phyloP scores from a whole-genome alignment of 75 land plant species.

The Pinus taeda region DNA sequence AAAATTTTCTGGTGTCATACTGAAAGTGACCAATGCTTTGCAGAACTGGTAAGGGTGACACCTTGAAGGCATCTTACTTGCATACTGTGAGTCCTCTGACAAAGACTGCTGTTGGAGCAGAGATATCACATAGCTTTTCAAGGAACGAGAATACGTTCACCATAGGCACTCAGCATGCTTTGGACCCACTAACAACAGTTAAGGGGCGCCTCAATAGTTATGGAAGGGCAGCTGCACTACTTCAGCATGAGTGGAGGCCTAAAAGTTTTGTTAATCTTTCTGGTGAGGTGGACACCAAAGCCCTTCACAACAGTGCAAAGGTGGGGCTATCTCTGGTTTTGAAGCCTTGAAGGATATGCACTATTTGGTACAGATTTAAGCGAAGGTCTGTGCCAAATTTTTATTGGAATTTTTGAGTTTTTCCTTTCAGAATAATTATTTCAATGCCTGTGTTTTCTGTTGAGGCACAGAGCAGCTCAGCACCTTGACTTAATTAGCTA shows the following conservation, averaged over 20 bases:
- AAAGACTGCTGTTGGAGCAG: conserved; percentile 44
- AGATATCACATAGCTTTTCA: conserved; percentile 39
- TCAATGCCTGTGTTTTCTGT: no score
- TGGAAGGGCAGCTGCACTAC: conserved; percentile 40
- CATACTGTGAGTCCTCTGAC: conserved; percentile 31
- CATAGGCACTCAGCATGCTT: conserved; percentile 32
- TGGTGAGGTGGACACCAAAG: conserved; percentile 47
- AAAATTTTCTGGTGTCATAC: conserved; percentile 5
- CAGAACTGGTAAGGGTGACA: conserved; percentile 49
- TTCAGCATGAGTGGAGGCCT: conserved; percentile 61
- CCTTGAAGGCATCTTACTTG: conserved; percentile 44
- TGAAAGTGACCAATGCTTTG: conserved; percentile 5
- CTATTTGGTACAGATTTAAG: no score
- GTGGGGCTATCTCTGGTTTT: conserved; percentile 41
- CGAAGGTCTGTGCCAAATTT: no score
- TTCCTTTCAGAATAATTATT: no score
- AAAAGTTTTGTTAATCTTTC: conserved; percentile 42
- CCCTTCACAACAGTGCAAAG: conserved; percentile 40
- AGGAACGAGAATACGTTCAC: conserved; percentile 49
- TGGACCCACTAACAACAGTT: conserved; percentile 41
- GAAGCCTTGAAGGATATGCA: conserved; percentile 30
- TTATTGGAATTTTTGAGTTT: no score
- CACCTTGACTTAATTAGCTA: no score
- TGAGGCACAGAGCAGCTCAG: no score
- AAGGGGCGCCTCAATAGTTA: conserved; percentile 39